Percentiles rank a stretch among this genome's conserved stretches.
These are phyloP conservation scores for Dictyostelium brefeldianum DNA, from an alignment of 78 protist genomes.

Conservation along the genomic window DNA sequence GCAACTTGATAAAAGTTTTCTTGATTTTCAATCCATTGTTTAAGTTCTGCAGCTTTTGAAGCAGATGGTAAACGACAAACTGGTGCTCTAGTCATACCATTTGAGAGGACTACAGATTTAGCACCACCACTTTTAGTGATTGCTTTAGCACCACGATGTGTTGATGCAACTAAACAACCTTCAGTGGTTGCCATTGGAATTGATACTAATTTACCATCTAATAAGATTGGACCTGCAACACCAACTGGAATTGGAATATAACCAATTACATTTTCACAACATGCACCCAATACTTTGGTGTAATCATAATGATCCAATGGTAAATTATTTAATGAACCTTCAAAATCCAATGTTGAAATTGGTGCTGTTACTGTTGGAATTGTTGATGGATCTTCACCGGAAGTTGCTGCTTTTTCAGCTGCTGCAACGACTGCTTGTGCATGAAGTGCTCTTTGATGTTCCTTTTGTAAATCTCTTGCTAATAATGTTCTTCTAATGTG, in stretches of 20 bases:
- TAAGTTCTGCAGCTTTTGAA: slow-evolving; percentile 71
- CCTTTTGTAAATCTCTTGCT: slow-evolving; percentile 58
- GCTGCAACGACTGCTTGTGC: slow-evolving; percentile 77
- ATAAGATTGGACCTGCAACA: slow-evolving; percentile 91
- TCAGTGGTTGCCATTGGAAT: slow-evolving; percentile 97
- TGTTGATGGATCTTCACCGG: slow-evolving; percentile 75
- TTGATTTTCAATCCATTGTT: slow-evolving; percentile 80
- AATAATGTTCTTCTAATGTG: slow-evolving; percentile 67
- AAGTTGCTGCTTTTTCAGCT: slow-evolving; percentile 74
- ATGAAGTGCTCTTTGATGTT: slow-evolving; percentile 61
- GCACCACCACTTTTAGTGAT: slow-evolving; percentile 86
- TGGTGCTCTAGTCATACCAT: slow-evolving; percentile 97
- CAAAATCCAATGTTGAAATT: slow-evolving; percentile 30
- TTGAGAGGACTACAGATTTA: slow-evolving; percentile 27
- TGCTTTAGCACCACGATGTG: slow-evolving; percentile 92
- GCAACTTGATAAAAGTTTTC: slow-evolving; percentile 48
- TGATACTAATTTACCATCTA: slow-evolving; percentile 82
- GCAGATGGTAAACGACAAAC: slow-evolving; percentile 73
- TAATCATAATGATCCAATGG: slow-evolving; percentile 89
- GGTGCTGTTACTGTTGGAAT: slow-evolving; percentile 56
- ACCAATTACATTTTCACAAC: slow-evolving; percentile 96
- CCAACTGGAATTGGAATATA: slow-evolving; percentile 95
- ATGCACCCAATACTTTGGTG: slow-evolving; percentile 82
- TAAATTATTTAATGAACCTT: slow-evolving; percentile 30
- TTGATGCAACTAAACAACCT: slow-evolving; percentile 93